Base-by-base conservation (phyloP, 169 alveolate species). In the Eimeria falciformis region DNA sequence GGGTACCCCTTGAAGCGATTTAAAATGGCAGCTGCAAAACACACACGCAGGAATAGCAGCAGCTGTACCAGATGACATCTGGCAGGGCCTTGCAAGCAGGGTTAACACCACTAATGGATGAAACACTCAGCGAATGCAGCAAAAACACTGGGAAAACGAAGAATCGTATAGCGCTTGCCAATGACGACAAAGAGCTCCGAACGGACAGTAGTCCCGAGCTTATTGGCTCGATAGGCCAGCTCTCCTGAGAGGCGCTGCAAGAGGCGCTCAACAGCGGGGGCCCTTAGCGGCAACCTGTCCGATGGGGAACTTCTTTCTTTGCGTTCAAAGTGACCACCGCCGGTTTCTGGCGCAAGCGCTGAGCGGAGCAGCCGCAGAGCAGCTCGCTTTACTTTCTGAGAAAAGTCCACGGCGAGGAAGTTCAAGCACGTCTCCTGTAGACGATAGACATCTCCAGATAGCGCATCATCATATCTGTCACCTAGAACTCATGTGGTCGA, bases 21-120 rank as follows among this genome's bases (percentile, higher is more conserved):
- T 23, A 69, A 53, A 47, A 69, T 55, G 56, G 27, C 82, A 69
- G 82, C 82, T 69, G 82, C 82, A 69, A 27, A 9, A 14, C 29
- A 33, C 82, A 69, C 40, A 4, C 0, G 25, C n/a, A 53, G 65
- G 3, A 12, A 2, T 21, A 53, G 65, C 65, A 17, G 65, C 65
- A 53, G 17, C 65, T 21, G n/a, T 21, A 53, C n/a, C 65, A 53
- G 65, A 12, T 53, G 65, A n/a, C n/a, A n/a, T n/a, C n/a, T 21
- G n/a, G 25, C 65, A 53, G 65, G 33, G 3, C 45, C 27, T 6
- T 53, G 43, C 33, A 11, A 27, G 46, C 82, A 69, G 77, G 47
- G 12, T 37, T 45, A 25, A 17, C 23, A 66, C 17, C 46, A 40
- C 77, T 25, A 66, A 4, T 21, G 33, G 46, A 2, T 33, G 40